phyloP scores from a whole-genome alignment of 345 rosid genomes.

The Eucalyptus camaldulensis region DNA sequence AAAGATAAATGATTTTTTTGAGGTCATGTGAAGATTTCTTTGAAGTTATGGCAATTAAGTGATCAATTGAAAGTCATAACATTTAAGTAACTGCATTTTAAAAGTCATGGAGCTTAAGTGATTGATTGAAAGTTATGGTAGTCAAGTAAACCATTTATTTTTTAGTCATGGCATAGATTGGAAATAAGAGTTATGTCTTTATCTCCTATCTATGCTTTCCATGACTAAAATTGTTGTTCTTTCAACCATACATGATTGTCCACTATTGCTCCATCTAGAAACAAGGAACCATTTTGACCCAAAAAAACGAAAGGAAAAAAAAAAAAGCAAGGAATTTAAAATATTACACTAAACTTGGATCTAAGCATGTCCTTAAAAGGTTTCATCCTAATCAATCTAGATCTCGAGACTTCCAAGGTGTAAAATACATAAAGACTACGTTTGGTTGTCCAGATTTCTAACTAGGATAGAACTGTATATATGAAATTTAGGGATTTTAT shows the following conservation, averaged over 20 bases:
- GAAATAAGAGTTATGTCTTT: not conserved
- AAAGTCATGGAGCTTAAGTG: not conserved
- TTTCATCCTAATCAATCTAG: too few relatives aligned
- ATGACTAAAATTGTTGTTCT: not conserved
- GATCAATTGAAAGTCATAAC: not conserved
- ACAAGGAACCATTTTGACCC: not conserved
- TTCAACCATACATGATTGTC: not conserved
- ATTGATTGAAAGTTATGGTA: not conserved
- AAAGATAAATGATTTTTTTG: not conserved
- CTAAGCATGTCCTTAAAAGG: too few relatives aligned
- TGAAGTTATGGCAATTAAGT: not conserved
- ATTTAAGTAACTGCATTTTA: not conserved
- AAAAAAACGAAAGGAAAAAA: too few relatives aligned
- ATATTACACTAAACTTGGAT: not conserved
- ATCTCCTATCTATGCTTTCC: not conserved
- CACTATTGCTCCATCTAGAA: not conserved
- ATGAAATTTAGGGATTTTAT: too few relatives aligned
- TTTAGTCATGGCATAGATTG: too few relatives aligned
- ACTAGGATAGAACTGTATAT: too few relatives aligned
- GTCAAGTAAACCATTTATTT: not conserved
- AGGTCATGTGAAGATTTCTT: not conserved
- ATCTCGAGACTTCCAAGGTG: too few relatives aligned
- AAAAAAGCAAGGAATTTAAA: not conserved
- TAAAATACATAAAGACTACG: too few relatives aligned
- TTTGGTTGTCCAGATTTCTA: fast-evolving